Evolutionary conservation across 2,329 filamentous ascomycete species (phyloP).

Genomic region (Ampelomyces quisqualis): DNA sequence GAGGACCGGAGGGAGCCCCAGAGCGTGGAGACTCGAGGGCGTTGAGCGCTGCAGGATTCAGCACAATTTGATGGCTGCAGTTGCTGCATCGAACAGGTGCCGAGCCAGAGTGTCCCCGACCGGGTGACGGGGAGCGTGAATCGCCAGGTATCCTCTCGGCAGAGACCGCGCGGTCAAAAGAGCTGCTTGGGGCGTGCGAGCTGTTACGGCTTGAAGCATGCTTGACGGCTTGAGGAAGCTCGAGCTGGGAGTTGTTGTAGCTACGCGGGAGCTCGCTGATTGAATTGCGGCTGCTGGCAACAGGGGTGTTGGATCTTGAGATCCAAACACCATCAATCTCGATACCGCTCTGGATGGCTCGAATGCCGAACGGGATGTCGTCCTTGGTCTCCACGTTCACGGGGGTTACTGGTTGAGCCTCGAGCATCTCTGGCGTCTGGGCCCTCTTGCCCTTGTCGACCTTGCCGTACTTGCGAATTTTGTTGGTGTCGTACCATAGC

Average conservation of each 20-base stretch:
- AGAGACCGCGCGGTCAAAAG: constrained; percentile 43
- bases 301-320: constrained; percentile 49
- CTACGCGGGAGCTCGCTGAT: constrained; percentile 31
- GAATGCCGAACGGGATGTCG: constrained; percentile 81
- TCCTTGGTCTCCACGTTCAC: constrained; percentile 53
- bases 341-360: constrained; percentile 79
- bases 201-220: constrained; percentile 40
- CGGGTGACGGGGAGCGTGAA: constrained; percentile 37
- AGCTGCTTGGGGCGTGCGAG: constrained; percentile 36
- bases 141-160: constrained; percentile 39
- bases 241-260: constrained; percentile 37
- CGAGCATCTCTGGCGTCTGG: constrained; percentile 62
- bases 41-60: constrained; percentile 37
- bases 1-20: constrained; percentile 15
- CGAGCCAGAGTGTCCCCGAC: constrained; percentile 30
- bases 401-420: constrained; percentile 60
- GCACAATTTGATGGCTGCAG: constrained; percentile 26
- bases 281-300: constrained; percentile 40
- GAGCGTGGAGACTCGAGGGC: constrained; percentile 33
- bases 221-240: constrained; percentile 32
- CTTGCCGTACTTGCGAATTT: constrained; percentile 47
- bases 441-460: constrained; percentile 40
- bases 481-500: constrained; percentile 52
- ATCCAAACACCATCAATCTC: constrained; percentile 77
- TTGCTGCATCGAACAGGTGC: constrained; percentile 42